phyloP scores from a whole-genome alignment of 352 stramenopile genomes.

The Aphanomyces euteiches region DNA sequence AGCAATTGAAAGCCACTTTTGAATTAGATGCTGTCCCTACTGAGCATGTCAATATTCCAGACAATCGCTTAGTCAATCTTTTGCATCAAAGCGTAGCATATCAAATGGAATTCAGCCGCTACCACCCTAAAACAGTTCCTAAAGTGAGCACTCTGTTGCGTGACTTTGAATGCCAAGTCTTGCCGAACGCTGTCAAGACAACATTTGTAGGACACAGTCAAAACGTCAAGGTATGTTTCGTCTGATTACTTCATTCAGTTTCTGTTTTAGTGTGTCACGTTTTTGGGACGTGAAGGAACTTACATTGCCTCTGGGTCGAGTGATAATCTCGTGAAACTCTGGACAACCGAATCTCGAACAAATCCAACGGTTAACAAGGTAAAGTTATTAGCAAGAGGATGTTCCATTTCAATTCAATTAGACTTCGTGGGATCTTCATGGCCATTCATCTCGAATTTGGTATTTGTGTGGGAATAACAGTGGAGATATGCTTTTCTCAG shows the following conservation, averaged over 20 bases:
- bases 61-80: slow-evolving; percentile 74
- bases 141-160: slow-evolving; percentile 78
- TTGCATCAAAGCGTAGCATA: slow-evolving; percentile 84
- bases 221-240: slow-evolving; percentile 63
- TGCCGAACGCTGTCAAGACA: slow-evolving; percentile 81
- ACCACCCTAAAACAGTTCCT: slow-evolving; percentile 80
- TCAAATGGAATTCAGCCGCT: slow-evolving; percentile 88
- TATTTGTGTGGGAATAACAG: slow-evolving; percentile 64
- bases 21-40: slow-evolving; percentile 49
- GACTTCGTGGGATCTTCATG: slow-evolving; percentile 60
- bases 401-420: slow-evolving; percentile 8
- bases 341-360: slow-evolving; percentile 58
- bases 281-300: slow-evolving; percentile 78
- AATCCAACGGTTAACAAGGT: slow-evolving; percentile 26
- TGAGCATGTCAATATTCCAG: slow-evolving; percentile 50
- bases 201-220: slow-evolving; percentile 81
- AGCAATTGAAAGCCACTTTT: slow-evolving; percentile 79
- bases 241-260: slow-evolving; percentile 7
- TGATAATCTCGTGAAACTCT: slow-evolving; percentile 83
- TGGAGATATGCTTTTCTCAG: slow-evolving; percentile 67
- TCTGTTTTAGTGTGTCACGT: slow-evolving; percentile 57
- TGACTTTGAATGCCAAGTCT: slow-evolving; percentile 84
- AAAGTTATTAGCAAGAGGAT: not conserved
- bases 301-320: slow-evolving; percentile 81
- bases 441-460: slow-evolving; percentile 82